A percentile compares a stretch with the other conserved stretches of the same genome.
These are phyloP conservation scores for Ophiostoma triangulosporum DNA, from an alignment of 2,329 filamentous ascomycete species.

Conservation along the genomic window DNA sequence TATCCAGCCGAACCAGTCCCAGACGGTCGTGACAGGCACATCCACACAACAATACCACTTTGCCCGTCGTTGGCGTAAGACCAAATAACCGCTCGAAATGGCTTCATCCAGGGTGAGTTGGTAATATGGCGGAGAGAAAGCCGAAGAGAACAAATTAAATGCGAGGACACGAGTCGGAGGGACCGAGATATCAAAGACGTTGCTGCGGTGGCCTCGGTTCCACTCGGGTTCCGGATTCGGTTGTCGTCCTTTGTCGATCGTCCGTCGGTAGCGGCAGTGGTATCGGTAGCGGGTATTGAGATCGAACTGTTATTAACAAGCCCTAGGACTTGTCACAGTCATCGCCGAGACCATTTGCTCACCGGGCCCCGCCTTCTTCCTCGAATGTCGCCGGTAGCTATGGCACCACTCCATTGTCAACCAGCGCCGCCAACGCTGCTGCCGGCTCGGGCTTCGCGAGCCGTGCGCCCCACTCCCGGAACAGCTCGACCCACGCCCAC, in stretches of 20 bases:
- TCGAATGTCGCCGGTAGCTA: slow-evolving; percentile 37
- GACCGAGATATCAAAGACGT: background rate
- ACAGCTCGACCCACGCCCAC: slow-evolving; percentile 49
- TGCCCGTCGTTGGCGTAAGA: background rate
- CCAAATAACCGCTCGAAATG: slow-evolving; percentile 15
- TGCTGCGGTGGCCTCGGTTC: too few relatives aligned
- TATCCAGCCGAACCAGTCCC: background rate
- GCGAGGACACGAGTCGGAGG: background rate
- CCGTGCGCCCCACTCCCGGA: slow-evolving; percentile 55
- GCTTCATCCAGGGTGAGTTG: slow-evolving; percentile 19
- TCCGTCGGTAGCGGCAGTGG: too few relatives aligned
- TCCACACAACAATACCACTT: background rate
- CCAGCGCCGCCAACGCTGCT: slow-evolving; percentile 37
- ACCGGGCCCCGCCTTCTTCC: slow-evolving; percentile 45
- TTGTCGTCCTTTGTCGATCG: too few relatives aligned
- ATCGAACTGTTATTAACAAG: slow-evolving; percentile 11
- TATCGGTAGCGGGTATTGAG: background rate
- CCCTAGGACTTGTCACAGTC: slow-evolving; percentile 45
- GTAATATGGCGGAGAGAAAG: background rate
- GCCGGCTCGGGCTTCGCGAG: slow-evolving; percentile 28
- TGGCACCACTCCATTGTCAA: slow-evolving; percentile 2
- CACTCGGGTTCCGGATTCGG: too few relatives aligned
- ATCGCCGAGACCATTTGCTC: slow-evolving; percentile 53
- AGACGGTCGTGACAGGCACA: background rate
- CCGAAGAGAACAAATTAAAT: background rate